These are phyloP conservation scores for Termitomyces sp. DNA, from an alignment of 768 basidiomycete genomes.

Conservation along the genomic window DNA sequence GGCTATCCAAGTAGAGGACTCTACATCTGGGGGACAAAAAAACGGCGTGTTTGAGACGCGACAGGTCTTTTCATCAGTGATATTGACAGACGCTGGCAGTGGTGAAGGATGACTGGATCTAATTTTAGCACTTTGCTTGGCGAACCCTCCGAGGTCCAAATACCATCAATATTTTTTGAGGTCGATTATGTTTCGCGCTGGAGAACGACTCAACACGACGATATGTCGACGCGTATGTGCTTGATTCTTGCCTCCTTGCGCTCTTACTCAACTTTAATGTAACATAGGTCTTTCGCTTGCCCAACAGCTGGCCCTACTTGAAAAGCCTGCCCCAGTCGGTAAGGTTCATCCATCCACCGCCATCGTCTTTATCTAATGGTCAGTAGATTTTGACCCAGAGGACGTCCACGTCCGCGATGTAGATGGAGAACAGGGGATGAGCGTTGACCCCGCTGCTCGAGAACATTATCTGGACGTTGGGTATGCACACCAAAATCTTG, in stretches of 20 bases:
- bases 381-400: slow-evolving; percentile 71
- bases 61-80: background rate
- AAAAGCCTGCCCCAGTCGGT: slow-evolving; percentile 68
- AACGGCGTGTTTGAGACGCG: background rate
- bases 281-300: slow-evolving; percentile 50
- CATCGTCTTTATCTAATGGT: slow-evolving; percentile 3
- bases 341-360: slow-evolving; percentile 19
- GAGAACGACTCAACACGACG: background rate
- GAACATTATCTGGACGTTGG: slow-evolving; percentile 87
- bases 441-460: slow-evolving; percentile 32
- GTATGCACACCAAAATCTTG: slow-evolving; percentile 33
- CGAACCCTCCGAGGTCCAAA: background rate
- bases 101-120: background rate
- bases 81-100: background rate
- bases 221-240: slow-evolving; percentile 11
- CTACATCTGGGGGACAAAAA: background rate
- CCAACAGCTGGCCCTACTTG: slow-evolving; percentile 78
- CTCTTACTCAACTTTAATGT: background rate
- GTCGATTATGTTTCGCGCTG: background rate
- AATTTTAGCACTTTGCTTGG: slow-evolving; percentile 1
- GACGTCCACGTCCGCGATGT: slow-evolving; percentile 50
- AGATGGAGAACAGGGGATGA: slow-evolving; percentile 34
- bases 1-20: background rate
- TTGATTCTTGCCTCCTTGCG: background rate
- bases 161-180: slow-evolving; percentile 12